Evolutionary conservation across 106 monocot genomes (phyloP), one percentile per base, ranked within the genome.

Genomic region (Apostasia shenzhenica): DNA sequence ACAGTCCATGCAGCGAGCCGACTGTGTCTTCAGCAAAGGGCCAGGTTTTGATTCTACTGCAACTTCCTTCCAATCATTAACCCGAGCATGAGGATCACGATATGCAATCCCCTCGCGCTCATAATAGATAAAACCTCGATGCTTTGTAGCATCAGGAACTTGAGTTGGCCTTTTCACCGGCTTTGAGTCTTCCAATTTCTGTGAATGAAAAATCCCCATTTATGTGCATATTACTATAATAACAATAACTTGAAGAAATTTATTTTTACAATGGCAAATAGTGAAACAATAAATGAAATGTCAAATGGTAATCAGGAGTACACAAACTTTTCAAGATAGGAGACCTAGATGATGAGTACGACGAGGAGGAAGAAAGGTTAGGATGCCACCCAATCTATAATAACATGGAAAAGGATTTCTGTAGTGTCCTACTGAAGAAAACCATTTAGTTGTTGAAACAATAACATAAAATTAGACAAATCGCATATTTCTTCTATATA

Each of bases 1-100:
- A 72, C 97, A 97, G 71, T 97, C 95, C 95, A 95, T 95, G 78
- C 95, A 95, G 49, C 95, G 86, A 65, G 95, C 95, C 53, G 95
- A 95, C 55, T 95, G 95, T 4, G 95, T 95, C 66, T 86, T 89
- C 66, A 95, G 66, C 52, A 95, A 64, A 37, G 97, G 79, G 6
- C 97, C 92, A 53, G 92, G 89, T 41, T 82, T 86, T 59, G 77
- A 83, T 73, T 89, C 87, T 13, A 81, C 79, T 51, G 84, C 80
- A 75, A 97, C 97, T 77, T 97, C 97, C 43, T 92, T 79, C 92
- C 91, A 97, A 57, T 97, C 97, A 74, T 77, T 76, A 13, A 92
- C 85, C 68, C 97, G 67, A 10, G 11, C 55, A 77, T 70, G 75
- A 49, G 89, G 97, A 57, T 97, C 84, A 57, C 97, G 78, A 70